These are phyloP conservation scores for Ajuga reptans DNA, from an alignment of 305 asterid species.

Conservation along the genomic window DNA sequence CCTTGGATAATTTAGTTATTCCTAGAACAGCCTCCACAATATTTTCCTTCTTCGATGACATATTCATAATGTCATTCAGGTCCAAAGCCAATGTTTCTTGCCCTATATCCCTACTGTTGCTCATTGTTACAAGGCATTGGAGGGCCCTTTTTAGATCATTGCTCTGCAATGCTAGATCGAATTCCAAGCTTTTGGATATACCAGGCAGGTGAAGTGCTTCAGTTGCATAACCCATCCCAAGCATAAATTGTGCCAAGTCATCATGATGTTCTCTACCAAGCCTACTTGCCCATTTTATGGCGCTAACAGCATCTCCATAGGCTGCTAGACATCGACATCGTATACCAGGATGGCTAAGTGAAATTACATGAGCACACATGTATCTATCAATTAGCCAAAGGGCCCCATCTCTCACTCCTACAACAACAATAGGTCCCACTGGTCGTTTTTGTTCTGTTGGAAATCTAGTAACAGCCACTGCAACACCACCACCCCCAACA, in stretches of 20 bases:
- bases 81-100: slow-evolving; percentile 78
- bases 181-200: slow-evolving; percentile 86
- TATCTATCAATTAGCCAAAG: slow-evolving; percentile 89
- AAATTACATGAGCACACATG: slow-evolving; percentile 92
- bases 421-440: slow-evolving; percentile 82
- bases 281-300: slow-evolving; percentile 97
- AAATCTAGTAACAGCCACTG: slow-evolving; percentile 89
- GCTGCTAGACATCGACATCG: slow-evolving; percentile 97
- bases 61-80: slow-evolving; percentile 78
- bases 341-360: slow-evolving; percentile 92
- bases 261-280: slow-evolving; percentile 96
- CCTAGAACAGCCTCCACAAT: slow-evolving; percentile 94
- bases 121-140: slow-evolving; percentile 88
- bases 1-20: slow-evolving; percentile 78
- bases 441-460: slow-evolving; percentile 95
- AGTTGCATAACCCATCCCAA: slow-evolving; percentile 97
- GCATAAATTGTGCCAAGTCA: slow-evolving; percentile 92
- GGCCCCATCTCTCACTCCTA: slow-evolving; percentile 90
- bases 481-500: slow-evolving; percentile 98
- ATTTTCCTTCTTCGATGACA: slow-evolving; percentile 74
- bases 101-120: slow-evolving; percentile 91
- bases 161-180: slow-evolving; percentile 93
- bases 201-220: slow-evolving; percentile 99
- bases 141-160: slow-evolving; percentile 83
- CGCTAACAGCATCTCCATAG: slow-evolving; percentile 94